A percentile compares a stretch with the other conserved stretches of the same genome.
Evolutionary conservation across 257 asterid genomes (phyloP).

Genomic region (Gentiana dahurica): DNA sequence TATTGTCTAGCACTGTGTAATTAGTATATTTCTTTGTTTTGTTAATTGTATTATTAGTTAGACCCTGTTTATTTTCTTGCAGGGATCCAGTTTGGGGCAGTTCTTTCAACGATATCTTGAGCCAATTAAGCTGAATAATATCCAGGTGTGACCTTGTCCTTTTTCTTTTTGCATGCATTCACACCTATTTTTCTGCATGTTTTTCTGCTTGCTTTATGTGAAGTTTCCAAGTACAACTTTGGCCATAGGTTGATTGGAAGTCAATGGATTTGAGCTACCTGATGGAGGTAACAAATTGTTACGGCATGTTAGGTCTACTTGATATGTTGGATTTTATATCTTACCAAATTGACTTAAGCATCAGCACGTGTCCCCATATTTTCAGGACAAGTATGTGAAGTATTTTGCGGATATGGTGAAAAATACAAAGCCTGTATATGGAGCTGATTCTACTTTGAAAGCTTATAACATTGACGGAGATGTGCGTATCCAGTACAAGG

Average conservation of each 20-base stretch:
- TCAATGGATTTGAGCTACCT: constrained; percentile 90
- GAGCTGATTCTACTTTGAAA: constrained; percentile 53
- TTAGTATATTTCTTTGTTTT: too few relatives aligned
- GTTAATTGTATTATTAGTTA: constrained; percentile 4
- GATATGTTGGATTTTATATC: not conserved
- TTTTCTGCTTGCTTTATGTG: constrained; percentile 8
- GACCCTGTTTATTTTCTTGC: constrained; percentile 5
- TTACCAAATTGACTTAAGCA: too few relatives aligned
- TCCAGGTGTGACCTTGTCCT: constrained; percentile 46
- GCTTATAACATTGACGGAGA: constrained; percentile 65
- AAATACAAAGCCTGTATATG: constrained; percentile 58
- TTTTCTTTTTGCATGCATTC: constrained; percentile 1
- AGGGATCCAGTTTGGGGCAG: constrained; percentile 99
- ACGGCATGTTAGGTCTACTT: too few relatives aligned
- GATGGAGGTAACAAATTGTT: constrained; percentile 50
- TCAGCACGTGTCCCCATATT: not conserved
- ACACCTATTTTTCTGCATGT: constrained; percentile 11
- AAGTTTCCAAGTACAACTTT: not conserved
- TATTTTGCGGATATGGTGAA: constrained; percentile 61
- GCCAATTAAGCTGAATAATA: constrained; percentile 88
- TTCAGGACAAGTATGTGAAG: constrained; percentile 63
- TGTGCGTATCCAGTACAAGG: constrained; percentile 62
- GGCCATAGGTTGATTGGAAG: constrained; percentile 79
- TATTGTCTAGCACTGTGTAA: too few relatives aligned
- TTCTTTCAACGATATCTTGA: constrained; percentile 86